Conservation (phyloP, 169 alveolate species). For the Eimeria acervulina region DNA sequence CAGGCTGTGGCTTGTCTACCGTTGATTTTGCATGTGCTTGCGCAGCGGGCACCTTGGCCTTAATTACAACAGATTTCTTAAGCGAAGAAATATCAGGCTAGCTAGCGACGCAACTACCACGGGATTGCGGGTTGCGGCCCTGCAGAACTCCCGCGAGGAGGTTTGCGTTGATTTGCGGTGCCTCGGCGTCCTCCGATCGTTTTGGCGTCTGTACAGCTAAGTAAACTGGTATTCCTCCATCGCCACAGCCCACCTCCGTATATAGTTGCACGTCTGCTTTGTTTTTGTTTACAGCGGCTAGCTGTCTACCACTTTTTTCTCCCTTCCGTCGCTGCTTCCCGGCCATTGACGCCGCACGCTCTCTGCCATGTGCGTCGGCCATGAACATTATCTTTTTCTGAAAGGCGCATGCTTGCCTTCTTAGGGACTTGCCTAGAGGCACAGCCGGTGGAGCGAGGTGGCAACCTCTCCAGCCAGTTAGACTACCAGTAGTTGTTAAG, state of each 20-base stretch:
- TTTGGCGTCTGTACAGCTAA: not conserved
- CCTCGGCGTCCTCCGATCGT: not conserved
- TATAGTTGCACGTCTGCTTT: not conserved
- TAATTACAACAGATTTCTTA: not conserved
- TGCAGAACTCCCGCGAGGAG: not conserved
- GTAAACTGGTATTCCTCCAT: not conserved
- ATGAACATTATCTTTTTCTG: not conserved
- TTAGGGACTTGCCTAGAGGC: too few relatives aligned
- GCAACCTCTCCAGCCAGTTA: too few relatives aligned
- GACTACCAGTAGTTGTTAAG: too few relatives aligned
- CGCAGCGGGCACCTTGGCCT: not conserved
- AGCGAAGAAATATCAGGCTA: not conserved
- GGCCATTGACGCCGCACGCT: not conserved
- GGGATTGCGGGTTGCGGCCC: not conserved
- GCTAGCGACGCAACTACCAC: not conserved
- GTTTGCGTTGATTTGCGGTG: not conserved
- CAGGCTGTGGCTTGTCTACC: not conserved
- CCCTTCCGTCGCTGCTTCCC: not conserved
- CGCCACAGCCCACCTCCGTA: not conserved
- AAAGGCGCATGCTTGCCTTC: too few relatives aligned
- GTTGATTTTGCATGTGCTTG: not conserved
- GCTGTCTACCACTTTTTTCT: not conserved
- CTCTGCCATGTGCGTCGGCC: not conserved
- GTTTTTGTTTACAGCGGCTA: not conserved
- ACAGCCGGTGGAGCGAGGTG: too few relatives aligned